A percentile compares a stretch with the other conserved stretches of the same genome.
phyloP scores from a whole-genome alignment of 225 moss, liverwort and hornwort species.

The Asterella californica region DNA sequence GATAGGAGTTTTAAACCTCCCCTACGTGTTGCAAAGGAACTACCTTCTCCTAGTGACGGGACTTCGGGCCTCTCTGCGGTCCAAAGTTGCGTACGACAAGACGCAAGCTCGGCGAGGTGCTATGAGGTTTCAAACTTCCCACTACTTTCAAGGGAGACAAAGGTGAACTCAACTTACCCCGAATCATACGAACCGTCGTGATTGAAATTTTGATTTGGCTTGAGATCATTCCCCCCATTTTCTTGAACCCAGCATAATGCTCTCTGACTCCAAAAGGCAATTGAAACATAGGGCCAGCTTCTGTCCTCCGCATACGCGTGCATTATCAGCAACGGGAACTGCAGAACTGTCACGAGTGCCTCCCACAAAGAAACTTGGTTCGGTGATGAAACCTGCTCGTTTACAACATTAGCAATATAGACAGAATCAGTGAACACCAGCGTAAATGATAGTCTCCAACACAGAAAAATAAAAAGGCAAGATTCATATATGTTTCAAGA shows the following conservation, averaged over 20 bases:
- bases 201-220: neutral
- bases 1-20: neutral
- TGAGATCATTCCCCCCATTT: slow-evolving; percentile 5
- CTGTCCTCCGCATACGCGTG: slow-evolving; percentile 80
- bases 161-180: slow-evolving; percentile 1
- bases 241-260: slow-evolving; percentile 15
- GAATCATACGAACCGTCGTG: slow-evolving; percentile 9
- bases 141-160: neutral
- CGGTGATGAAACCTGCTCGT: slow-evolving; percentile 62
- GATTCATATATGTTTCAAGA: neutral
- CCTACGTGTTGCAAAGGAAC: neutral
- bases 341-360: slow-evolving; percentile 68
- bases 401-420: neutral
- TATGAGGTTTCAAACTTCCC: neutral
- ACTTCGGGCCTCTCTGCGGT: neutral
- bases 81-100: neutral
- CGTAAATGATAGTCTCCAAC: neutral
- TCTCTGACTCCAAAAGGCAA: slow-evolving; percentile 30
- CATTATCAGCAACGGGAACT: slow-evolving; percentile 74
- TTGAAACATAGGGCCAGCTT: slow-evolving; percentile 48
- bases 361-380: slow-evolving; percentile 65
- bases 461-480: neutral
- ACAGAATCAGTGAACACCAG: neutral
- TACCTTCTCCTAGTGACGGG: neutral
- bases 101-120: neutral